These are phyloP conservation scores for Wolfiporia cocos DNA, from an alignment of 1,284 basidiomycete genomes.

Conservation along the genomic window DNA sequence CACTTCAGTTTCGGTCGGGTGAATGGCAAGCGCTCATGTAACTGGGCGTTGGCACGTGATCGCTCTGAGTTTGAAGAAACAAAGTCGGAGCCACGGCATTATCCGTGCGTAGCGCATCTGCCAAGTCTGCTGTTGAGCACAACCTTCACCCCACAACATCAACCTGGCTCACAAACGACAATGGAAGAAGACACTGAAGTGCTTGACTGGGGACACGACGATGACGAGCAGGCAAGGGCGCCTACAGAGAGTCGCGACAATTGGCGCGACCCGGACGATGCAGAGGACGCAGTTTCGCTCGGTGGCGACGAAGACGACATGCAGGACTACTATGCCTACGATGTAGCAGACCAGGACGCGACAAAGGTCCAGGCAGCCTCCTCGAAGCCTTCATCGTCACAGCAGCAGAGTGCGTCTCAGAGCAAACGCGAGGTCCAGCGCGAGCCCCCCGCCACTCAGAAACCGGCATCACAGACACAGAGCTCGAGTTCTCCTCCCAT, in stretches of 20 bases:
- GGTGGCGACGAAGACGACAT: conserved; percentile 65
- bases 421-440: conserved; percentile 18
- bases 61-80: too few relatives aligned
- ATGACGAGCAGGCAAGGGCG: conserved; percentile 39
- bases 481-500: conserved; percentile 21
- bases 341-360: conserved; percentile 20
- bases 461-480: conserved; percentile 17
- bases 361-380: conserved; percentile 9
- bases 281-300: conserved; percentile 64
- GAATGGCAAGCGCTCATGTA: too few relatives aligned
- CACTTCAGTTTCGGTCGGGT: too few relatives aligned
- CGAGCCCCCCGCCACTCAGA: conserved; percentile 12
- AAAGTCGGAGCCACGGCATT: conserved; percentile 4
- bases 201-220: conserved; percentile 73
- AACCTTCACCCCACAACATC: too few relatives aligned
- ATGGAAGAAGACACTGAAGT: conserved; percentile 69
- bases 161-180: too few relatives aligned
- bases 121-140: too few relatives aligned
- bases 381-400: conserved; percentile 10
- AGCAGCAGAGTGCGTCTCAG: conserved; percentile 9
- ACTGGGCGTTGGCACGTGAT: too few relatives aligned
- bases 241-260: conserved; percentile 13
- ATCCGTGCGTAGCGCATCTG: too few relatives aligned
- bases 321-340: conserved; percentile 31
- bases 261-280: conserved; percentile 37